phyloP scores from a whole-genome alignment of 768 basidiomycete species.

The Russula earlei region DNA sequence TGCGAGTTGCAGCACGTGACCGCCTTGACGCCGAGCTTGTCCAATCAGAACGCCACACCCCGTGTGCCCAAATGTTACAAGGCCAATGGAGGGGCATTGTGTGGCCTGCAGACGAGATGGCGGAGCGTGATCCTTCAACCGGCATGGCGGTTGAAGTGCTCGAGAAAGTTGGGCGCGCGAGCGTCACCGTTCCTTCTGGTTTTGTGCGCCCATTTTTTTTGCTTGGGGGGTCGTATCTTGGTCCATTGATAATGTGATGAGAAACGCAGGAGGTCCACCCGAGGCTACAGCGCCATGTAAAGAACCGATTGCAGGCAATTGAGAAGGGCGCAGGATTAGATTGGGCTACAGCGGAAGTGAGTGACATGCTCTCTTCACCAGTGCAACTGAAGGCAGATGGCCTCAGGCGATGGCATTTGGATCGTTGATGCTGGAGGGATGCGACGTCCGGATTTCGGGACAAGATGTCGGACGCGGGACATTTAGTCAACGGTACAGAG shows the following conservation, averaged over 20 bases:
- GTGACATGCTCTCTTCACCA: slow-evolving; percentile 6
- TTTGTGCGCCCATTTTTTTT: slow-evolving; percentile 58
- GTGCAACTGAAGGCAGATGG: background rate
- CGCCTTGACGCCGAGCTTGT: slow-evolving; percentile 56
- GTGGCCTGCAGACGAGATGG: slow-evolving; percentile 52
- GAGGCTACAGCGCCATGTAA: slow-evolving; percentile 70
- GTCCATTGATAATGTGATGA: background rate
- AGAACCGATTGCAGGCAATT: slow-evolving; percentile 60
- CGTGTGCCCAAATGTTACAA: slow-evolving; percentile 46
- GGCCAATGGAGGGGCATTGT: slow-evolving; percentile 54
- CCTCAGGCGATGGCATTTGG: slow-evolving; percentile 79
- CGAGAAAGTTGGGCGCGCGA: slow-evolving; percentile 52
- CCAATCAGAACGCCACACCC: slow-evolving; percentile 37
- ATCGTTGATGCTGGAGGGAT: slow-evolving; percentile 71
- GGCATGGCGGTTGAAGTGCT: slow-evolving; percentile 51
- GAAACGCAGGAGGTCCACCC: slow-evolving; percentile 63
- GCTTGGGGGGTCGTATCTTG: background rate
- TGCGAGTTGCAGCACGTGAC: slow-evolving; percentile 51
- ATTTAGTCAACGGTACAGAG: slow-evolving; percentile 61
- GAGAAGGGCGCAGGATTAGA: slow-evolving; percentile 67
- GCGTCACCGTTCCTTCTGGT: slow-evolving; percentile 45
- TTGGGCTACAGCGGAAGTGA: slow-evolving; percentile 83
- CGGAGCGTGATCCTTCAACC: slow-evolving; percentile 50
- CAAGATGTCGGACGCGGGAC: slow-evolving; percentile 91
- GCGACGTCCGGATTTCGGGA: slow-evolving; percentile 81